Percentiles rank a stretch among this genome's conserved stretches.
phyloP scores from a whole-genome alignment of 495 filamentous ascomycete species.

The Penicillium dipodomyicola region DNA sequence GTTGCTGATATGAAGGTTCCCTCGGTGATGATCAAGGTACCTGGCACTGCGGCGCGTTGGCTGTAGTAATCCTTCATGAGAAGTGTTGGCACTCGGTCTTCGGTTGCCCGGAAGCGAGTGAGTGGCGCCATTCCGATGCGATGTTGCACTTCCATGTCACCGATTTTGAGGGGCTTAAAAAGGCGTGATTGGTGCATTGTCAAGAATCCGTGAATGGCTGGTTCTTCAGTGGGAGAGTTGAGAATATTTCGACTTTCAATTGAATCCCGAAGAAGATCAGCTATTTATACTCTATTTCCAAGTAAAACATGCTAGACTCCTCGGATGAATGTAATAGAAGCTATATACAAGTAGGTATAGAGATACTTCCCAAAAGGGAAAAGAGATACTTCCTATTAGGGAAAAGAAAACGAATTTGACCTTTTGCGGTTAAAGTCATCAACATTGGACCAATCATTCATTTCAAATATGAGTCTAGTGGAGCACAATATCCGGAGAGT shows the following conservation, averaged over 20 bases:
- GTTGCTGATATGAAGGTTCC: constrained; percentile 59
- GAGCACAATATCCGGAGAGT: neutral
- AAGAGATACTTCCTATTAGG: neutral
- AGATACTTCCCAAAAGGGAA: neutral
- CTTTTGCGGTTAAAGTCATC: neutral
- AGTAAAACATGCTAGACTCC: neutral
- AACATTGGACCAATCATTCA: neutral
- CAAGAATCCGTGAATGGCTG: neutral
- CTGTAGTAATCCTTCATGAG: constrained; percentile 51
- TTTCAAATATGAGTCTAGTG: neutral
- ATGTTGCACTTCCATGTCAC: constrained; percentile 41
- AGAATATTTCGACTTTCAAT: neutral
- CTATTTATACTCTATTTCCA: neutral
- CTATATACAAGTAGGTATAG: neutral
- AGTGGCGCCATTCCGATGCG: constrained; percentile 52
- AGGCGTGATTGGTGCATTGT: constrained; percentile 28
- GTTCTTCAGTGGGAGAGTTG: neutral
- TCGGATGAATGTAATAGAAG: neutral
- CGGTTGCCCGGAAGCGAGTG: constrained; percentile 46
- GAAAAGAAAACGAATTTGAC: neutral
- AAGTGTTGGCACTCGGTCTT: constrained; percentile 34
- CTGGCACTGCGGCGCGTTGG: constrained; percentile 49
- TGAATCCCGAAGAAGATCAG: neutral
- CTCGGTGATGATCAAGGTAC: constrained; percentile 56
- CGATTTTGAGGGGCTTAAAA: constrained; percentile 52